Conservation (phyloP, 2,329 filamentous ascomycete genomes). For the Bisporella sp. region DNA sequence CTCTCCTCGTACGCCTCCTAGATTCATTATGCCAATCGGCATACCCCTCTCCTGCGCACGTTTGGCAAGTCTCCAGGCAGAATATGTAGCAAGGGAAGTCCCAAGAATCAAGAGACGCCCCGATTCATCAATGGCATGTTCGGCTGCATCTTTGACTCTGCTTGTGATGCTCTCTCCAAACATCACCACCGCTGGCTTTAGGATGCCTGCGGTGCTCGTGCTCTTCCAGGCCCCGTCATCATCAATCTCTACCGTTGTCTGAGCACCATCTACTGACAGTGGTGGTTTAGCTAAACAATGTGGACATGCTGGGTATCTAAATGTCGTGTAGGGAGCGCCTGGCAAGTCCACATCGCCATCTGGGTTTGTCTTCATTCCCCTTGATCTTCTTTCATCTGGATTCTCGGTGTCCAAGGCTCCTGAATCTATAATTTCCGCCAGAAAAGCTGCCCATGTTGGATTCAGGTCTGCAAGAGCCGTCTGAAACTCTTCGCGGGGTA, state of each 20-base stretch:
- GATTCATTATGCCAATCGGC: slow-evolving; percentile 81
- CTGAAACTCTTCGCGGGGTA: slow-evolving; percentile 70
- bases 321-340: slow-evolving; percentile 79
- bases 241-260: slow-evolving; percentile 61
- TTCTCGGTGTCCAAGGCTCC: slow-evolving; percentile 76
- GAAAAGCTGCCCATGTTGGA: slow-evolving; percentile 74
- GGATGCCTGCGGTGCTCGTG: slow-evolving; percentile 63
- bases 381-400: slow-evolving; percentile 57
- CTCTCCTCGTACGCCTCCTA: slow-evolving; percentile 77
- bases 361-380: slow-evolving; percentile 77
- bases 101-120: slow-evolving; percentile 73
- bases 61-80: slow-evolving; percentile 85
- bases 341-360: slow-evolving; percentile 93
- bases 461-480: slow-evolving; percentile 69
- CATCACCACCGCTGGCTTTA: slow-evolving; percentile 94
- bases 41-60: slow-evolving; percentile 74
- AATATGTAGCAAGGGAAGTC: slow-evolving; percentile 90
- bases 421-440: slow-evolving; percentile 62
- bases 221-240: slow-evolving; percentile 70
- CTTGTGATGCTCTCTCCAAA: slow-evolving; percentile 82
- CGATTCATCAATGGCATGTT: slow-evolving; percentile 71
- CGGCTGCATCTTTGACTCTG: slow-evolving; percentile 66
- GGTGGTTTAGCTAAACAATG: slow-evolving; percentile 64
- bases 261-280: slow-evolving; percentile 43
- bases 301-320: slow-evolving; percentile 86